Conservation (phyloP, 106 monocot genomes). For the Cymbidium sinense region DNA sequence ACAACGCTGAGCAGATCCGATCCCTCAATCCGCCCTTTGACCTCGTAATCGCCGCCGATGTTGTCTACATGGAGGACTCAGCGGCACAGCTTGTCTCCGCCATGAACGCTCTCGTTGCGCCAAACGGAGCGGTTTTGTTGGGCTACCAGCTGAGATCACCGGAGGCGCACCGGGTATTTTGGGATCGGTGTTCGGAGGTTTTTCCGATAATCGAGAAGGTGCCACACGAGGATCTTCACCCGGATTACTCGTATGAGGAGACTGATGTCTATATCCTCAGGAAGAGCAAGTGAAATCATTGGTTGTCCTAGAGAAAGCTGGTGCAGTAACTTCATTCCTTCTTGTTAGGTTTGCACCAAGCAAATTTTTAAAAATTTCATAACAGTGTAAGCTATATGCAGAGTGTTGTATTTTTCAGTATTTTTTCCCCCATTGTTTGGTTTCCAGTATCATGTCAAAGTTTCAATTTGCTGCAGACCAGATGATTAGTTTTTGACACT, state of each 20-base stretch:
- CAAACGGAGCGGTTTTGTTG: slow-evolving; percentile 61
- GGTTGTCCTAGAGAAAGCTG: background rate
- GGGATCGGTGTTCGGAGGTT: slow-evolving; percentile 40
- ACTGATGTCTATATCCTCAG: slow-evolving; percentile 70
- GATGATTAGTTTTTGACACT: background rate
- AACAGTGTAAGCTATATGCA: background rate
- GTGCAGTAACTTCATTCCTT: background rate
- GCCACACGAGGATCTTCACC: slow-evolving; percentile 67
- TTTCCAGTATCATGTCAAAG: background rate
- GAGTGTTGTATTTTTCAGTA: background rate
- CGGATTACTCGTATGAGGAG: slow-evolving; percentile 87
- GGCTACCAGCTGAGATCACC: slow-evolving; percentile 87
- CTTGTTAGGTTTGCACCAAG: background rate
- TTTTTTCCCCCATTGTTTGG: background rate
- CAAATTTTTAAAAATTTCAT: background rate
- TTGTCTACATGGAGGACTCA: slow-evolving; percentile 92
- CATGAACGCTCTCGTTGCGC: slow-evolving; percentile 59
- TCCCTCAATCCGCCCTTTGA: slow-evolving; percentile 59
- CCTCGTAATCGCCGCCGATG: slow-evolving; percentile 85
- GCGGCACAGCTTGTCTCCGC: slow-evolving; percentile 58
- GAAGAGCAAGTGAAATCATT: slow-evolving; percentile 28
- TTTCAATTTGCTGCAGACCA: background rate
- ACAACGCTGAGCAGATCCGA: slow-evolving; percentile 47
- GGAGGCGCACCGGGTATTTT: slow-evolving; percentile 74
- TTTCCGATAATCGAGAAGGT: slow-evolving; percentile 73